Base-by-base conservation (phyloP, 1,284 basidiomycete species). In the Ceratobasidium sp. region DNA sequence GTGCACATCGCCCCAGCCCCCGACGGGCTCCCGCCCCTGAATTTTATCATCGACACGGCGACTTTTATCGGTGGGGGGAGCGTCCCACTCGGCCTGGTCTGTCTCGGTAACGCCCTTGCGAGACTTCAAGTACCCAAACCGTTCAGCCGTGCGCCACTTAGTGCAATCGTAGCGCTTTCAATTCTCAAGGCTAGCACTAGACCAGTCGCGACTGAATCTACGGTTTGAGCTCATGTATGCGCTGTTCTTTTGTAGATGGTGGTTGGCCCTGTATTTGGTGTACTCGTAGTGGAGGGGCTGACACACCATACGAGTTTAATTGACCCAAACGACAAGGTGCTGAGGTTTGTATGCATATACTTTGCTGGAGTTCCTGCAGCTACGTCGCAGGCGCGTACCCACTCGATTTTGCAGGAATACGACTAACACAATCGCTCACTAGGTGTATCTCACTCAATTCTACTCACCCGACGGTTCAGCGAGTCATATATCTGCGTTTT, bases 91-190 rank as follows among this genome's bases (percentile, higher is more conserved):
- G 90, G 89, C 0, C 81, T 95, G 37, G 86, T 93, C 14, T 88
- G 89, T 27, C 83, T 95, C 0, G 94, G 94, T 0, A 89, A 89
- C 0, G 89, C 90, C 0, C 85, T 95, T 31, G 92, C 92, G 0
- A 83, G 90, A 51, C 79, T 95, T 69, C 84, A 86, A 51, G 80
- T 92, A 2, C 88, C 89, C 0, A 83, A 83, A 2, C 78, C 79
- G 0, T 80, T 80, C 79, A 79, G 79, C 8, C 80, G 81, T 9
- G 82, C 93, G 13, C 93, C 93, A 0, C 79, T 90, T 0, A 88
- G 88, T 0, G 89, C 92, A 0, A 92, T 94, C 41, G 71, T 83
- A 0, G 85, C 83, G 62, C 81, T 94, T 71, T 89, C 91, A 0
- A 75, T 89, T 0, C 85, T 83, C 24, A 92, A 90, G 29, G 62